These are phyloP conservation scores for Fusarium compactum DNA, from an alignment of 2,329 filamentous ascomycete genomes.

Conservation along the genomic window DNA sequence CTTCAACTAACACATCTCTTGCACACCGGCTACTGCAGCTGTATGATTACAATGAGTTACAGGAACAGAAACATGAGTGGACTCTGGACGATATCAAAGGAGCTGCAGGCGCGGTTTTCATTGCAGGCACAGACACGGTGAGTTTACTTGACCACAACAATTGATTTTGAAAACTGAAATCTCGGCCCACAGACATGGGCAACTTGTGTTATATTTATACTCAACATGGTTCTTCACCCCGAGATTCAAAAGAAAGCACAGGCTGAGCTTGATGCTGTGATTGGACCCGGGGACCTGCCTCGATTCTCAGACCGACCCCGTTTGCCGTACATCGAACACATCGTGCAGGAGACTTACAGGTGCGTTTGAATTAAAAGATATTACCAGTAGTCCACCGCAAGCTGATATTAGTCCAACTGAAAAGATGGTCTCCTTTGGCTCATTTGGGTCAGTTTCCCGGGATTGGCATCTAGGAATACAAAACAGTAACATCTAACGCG, in stretches of 20 bases:
- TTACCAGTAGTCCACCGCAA: background rate
- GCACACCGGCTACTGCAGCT: slow-evolving; percentile 44
- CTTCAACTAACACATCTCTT: slow-evolving; percentile 40
- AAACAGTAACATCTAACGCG: slow-evolving; percentile 24
- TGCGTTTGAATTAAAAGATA: slow-evolving; percentile 22
- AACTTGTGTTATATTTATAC: slow-evolving; percentile 54
- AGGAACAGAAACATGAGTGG: slow-evolving; percentile 39
- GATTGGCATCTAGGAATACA: background rate
- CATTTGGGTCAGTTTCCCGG: slow-evolving; percentile 55
- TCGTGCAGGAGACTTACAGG: slow-evolving; percentile 60
- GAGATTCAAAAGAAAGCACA: slow-evolving; percentile 61
- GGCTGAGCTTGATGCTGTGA: slow-evolving; percentile 59
- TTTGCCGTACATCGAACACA: slow-evolving; percentile 58
- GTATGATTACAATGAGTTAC: slow-evolving; percentile 30
- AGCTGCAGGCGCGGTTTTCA: slow-evolving; percentile 62
- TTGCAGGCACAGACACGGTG: slow-evolving; percentile 61
- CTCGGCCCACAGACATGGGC: slow-evolving; percentile 43
- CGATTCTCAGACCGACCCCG: slow-evolving; percentile 57
- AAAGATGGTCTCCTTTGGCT: slow-evolving; percentile 57
- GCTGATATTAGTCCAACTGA: background rate
- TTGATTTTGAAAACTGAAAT: slow-evolving; percentile 42
- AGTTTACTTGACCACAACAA: slow-evolving; percentile 18
- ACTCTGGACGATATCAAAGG: slow-evolving; percentile 62
- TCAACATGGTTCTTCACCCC: slow-evolving; percentile 58
- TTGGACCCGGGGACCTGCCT: slow-evolving; percentile 58